Base-by-base conservation (phyloP, 805 yeast genomes). In the Saccharomycopsis fodiens region DNA sequence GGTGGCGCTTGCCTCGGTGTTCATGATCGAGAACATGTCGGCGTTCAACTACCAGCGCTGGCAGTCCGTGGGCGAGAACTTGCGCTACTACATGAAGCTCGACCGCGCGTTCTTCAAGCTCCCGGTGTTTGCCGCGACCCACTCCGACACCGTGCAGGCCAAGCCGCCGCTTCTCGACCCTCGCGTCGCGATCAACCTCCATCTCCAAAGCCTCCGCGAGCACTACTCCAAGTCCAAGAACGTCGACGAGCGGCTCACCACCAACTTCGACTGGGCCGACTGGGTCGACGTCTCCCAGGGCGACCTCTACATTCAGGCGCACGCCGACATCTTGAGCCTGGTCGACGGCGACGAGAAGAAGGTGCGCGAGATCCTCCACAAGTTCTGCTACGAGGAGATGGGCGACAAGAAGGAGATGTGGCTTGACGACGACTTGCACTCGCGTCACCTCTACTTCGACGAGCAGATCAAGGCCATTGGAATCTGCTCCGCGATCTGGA, bases 211-310 rank as follows among this genome's bases (percentile, higher is more conserved):
- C 5, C 36, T 47, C 17, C 13, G 25, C 6, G 15, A 34, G n/a
- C 39, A 29, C 36, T 47, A 47, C 34, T 21, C 39, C 12, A 23
- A 29, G 10, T 13, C 15, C 4, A 17, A 31, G 16, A 32, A 36
- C 19, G 32, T 39, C 15, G 5, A 20, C 13, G 36, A 44, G 27
- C 15, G 25, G 21, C 13, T 12, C 19, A 21, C 16, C 12, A 39
- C 31, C 23, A 40, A 48, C 8, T 54, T 56, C 48, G 59, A 64
- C 54, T 64, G 66, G 69, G 60, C 58, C 39, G 65, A 58, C 40
- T 60, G 64, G 64, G 53, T 54, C 13, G 63, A 60, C 41, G 39
- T 56, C 2, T 46, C 55, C 3, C 56, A 56, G 3, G 60, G 61
- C 3, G 53, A 54, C 21, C 55, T 62, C 15, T 59, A 58, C 42